Conservation (phyloP, 768 basidiomycete genomes). For the Kwoniella botswanensis region DNA sequence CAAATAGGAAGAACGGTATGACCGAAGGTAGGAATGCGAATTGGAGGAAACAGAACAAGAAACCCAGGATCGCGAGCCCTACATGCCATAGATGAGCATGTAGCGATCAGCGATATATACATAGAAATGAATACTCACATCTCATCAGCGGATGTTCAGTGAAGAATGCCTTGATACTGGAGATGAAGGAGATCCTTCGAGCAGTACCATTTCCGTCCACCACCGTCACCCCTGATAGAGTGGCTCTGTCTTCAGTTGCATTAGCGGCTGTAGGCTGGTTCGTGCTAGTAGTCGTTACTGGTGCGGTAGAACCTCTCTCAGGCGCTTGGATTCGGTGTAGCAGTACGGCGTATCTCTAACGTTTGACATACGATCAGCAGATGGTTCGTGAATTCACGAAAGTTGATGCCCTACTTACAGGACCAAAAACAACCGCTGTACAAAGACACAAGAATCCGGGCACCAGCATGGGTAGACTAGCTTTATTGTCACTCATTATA, state of each 20-base stretch:
- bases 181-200: conserved; percentile 12
- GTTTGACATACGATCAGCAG: conserved; percentile 3
- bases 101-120: background rate
- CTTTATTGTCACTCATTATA: conserved; percentile 78
- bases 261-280: background rate
- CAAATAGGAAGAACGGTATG: conserved; percentile 71
- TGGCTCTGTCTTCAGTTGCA: background rate
- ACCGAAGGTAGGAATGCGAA: conserved; percentile 66
- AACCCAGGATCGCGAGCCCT: conserved; percentile 69
- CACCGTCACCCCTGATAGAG: background rate
- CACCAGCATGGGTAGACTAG: conserved; percentile 78
- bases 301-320: conserved; percentile 38
- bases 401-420: conserved; percentile 63
- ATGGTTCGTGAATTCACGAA: background rate
- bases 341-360: conserved; percentile 79
- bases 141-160: conserved; percentile 19
- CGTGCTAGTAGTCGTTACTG: background rate
- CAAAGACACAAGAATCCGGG: conserved; percentile 83
- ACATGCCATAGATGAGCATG: background rate
- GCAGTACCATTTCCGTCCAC: conserved; percentile 10
- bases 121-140: conserved; percentile 19
- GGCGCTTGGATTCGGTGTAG: conserved; percentile 81
- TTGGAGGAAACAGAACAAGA: conserved; percentile 74
- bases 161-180: conserved; percentile 26
- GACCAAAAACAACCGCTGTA: conserved; percentile 75